phyloP scores from a whole-genome alignment of 495 filamentous ascomycete genomes.

The Jackrogersella minutella region DNA sequence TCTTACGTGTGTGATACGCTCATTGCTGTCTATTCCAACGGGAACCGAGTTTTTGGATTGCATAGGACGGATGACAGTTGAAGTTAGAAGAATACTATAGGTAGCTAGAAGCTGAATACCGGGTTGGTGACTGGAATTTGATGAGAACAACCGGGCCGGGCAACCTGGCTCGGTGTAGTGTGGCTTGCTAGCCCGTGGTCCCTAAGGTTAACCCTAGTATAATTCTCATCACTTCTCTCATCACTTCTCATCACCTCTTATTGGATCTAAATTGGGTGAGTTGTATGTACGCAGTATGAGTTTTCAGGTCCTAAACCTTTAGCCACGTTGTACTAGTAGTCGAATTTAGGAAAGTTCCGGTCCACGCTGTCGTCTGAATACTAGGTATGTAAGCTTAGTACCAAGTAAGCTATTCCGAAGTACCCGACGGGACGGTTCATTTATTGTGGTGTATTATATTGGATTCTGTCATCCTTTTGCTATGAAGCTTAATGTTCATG shows the following conservation, averaged over 20 bases:
- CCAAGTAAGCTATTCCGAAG: conserved; percentile 11
- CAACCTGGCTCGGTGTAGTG: background rate
- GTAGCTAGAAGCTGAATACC: background rate
- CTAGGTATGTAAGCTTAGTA: background rate
- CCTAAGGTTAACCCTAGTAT: too few relatives aligned
- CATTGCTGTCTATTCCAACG: background rate
- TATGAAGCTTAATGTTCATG: background rate
- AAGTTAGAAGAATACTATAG: too few relatives aligned
- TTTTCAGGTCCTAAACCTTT: background rate
- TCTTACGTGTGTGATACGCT: conserved; percentile 5
- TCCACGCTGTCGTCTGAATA: background rate
- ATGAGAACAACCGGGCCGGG: too few relatives aligned
- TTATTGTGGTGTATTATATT: too few relatives aligned
- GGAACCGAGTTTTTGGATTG: conserved; percentile 12
- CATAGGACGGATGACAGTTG: background rate
- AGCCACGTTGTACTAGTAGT: conserved; percentile 4
- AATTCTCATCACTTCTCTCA: too few relatives aligned
- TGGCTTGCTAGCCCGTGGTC: too few relatives aligned
- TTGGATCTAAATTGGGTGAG: too few relatives aligned
- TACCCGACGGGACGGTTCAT: background rate
- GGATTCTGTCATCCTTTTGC: conserved; percentile 4
- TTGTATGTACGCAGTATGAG: too few relatives aligned
- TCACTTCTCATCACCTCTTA: too few relatives aligned
- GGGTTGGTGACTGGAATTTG: too few relatives aligned
- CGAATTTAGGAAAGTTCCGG: conserved; percentile 5